Evolutionary conservation across 768 basidiomycete genomes (phyloP).

Genomic region (Exsudoporus frostii): DNA sequence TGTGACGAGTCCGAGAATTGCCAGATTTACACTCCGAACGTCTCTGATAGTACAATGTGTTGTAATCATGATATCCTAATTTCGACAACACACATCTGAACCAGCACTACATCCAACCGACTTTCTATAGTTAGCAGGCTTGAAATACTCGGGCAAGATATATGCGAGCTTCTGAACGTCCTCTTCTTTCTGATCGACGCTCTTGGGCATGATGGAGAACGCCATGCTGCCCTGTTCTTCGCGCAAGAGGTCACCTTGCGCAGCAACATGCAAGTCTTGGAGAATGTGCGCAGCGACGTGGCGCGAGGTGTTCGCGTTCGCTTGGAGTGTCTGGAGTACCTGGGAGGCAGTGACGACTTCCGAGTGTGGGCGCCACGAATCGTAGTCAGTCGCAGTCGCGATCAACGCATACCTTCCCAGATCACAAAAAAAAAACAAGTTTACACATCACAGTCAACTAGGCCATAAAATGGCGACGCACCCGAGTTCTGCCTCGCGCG

Average conservation of each 20-base stretch:
- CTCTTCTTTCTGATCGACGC: conserved; percentile 49
- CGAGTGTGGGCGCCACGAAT: conserved; percentile 84
- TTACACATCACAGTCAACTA: neutral
- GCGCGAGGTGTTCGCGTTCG: conserved; percentile 85
- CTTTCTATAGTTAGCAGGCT: conserved; percentile 3
- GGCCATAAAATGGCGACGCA: conserved; percentile 25
- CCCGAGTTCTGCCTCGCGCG: conserved; percentile 93
- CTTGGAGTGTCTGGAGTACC: conserved; percentile 82
- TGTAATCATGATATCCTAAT: no score
- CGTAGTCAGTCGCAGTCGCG: conserved; percentile 91
- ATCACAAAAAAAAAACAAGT: neutral
- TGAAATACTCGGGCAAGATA: conserved; percentile 78
- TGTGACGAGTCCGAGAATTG: no score
- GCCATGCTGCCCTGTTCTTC: conserved; percentile 83
- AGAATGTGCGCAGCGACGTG: conserved; percentile 68
- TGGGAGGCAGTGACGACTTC: conserved; percentile 87
- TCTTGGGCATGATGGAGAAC: conserved; percentile 77
- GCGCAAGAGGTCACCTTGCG: conserved; percentile 54
- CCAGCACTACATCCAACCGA: neutral
- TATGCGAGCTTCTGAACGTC: conserved; percentile 69
- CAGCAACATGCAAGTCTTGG: conserved; percentile 62
- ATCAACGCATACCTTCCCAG: conserved; percentile 80
- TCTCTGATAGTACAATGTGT: no score
- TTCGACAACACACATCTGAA: neutral
- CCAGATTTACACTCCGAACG: no score